Evolutionary conservation across 495 filamentous ascomycete genomes (phyloP), one percentile per base, ranked within the genome.

Genomic region (Penicillium desertorum): DNA sequence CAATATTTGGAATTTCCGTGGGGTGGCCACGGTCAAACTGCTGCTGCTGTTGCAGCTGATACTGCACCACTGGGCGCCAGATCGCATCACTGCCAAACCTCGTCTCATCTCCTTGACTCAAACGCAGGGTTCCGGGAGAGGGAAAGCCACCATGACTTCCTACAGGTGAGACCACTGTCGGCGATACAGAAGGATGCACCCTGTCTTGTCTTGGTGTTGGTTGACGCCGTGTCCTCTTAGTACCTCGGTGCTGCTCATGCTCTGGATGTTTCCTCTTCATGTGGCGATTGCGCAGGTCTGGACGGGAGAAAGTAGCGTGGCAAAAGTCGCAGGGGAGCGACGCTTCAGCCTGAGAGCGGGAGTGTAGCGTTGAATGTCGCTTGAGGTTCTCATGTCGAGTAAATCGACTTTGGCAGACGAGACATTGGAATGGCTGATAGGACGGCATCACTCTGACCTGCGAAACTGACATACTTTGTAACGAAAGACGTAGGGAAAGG

Each of bases 351-450:
- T 60, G 62, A 10, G 64, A 66, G 8, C 70, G 68, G 19, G 63
- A 60, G 51, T 74, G 71, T 10, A 72, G 57, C 2, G 61, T 59
- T 16, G 70, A 62, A 63, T 74, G 71, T 45, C 71, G 67, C 53
- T 74, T 74, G 61, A 74, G 70, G 52, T 74, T 74, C 53, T 74
- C 71, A 54, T 72, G 68, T 44, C 71, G 62, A 29, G 70, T 74
- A 49, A 74, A 74, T 11, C 71, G 71, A 32, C 63, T 68, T 43
- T 61, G 62, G 50, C 71, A 74, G 41, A 68, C 45, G 7, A 61
- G 36, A 56, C 71, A 74, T 52, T 74, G 70, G 43, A 72, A 74
- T 23, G 71, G 71, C 45, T 69, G 71, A 36, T 59, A 67, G 1
- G 58, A 34, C 3, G 61, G 45, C 14, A 43, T 52, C n/a, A 29